Evolutionary conservation across 768 basidiomycete genomes (phyloP), one percentile per base, ranked within the genome.

Genomic region (Tylopilus sp.): DNA sequence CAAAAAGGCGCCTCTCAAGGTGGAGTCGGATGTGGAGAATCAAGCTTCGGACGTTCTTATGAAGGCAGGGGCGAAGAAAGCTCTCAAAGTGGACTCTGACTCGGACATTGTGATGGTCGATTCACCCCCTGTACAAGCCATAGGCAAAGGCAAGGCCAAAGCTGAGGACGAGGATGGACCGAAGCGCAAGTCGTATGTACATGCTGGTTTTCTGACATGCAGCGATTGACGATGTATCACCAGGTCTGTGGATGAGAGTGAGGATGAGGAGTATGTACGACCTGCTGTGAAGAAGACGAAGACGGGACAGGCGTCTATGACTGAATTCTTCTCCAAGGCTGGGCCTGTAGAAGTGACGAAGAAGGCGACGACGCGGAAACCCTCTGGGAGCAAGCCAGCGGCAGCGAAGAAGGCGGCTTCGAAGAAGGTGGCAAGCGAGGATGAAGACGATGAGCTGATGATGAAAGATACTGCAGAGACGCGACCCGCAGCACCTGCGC

Each of bases 121-220:
- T 40, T 61, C 61, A 17, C 53, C 65, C 0, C 57, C 65, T 7
- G 43, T 41, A 43, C 54, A 50, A 52, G 55, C 40, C 44, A 80
- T 75, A 50, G 72, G 67, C 30, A 80, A 79, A 51, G 74, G 65
- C 33, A 82, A 80, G 57, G 74, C 69, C 3, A 73, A 73, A 35
- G 13, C 15, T 35, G 33, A 59, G 64, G 65, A 1, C 15, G 63
- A 58, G 44, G 61, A 57, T 17, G 58, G 61, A 15, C 63, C 70
- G 40, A 91, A 91, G 69, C 81, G 87, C 39, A 91, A 90, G 69
- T 86, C 80, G 88, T 85, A 45, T 28, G 74, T 66, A 6, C 40
- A 8, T 23, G 2, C 40, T 23, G 18, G 28, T 51, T 40, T 4
- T 39, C 5, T 18, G 52, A 48, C 6, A 42, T 21, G 38, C 23